phyloP scores from a whole-genome alignment of 2,329 filamentous ascomycete species.

The Parastagonospora avenae region DNA sequence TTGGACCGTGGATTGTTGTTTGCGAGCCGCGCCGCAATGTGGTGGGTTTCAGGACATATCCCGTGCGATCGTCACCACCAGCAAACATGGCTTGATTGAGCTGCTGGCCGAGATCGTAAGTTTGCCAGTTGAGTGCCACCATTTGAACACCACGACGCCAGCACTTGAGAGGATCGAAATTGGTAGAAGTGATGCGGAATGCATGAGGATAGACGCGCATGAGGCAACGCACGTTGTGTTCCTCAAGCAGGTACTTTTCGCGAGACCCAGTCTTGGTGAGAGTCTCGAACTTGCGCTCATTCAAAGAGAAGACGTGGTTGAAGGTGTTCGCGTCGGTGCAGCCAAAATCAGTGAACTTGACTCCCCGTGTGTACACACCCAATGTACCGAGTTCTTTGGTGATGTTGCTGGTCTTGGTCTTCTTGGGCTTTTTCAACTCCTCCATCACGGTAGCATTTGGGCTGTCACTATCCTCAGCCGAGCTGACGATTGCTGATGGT shows the following conservation, averaged over 20 bases:
- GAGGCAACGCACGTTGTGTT: constrained; percentile 83
- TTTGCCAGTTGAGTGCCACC: constrained; percentile 98
- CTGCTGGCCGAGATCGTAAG: constrained; percentile 93
- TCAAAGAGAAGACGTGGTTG: constrained; percentile 96
- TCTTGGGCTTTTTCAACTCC: constrained; percentile 64
- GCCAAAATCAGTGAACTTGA: constrained; percentile 85
- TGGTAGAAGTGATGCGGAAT: constrained; percentile 81
- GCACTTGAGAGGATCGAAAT: constrained; percentile 91
- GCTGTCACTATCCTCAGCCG: constrained; percentile 78
- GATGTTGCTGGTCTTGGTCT: constrained; percentile 78
- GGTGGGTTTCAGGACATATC: constrained; percentile 91
- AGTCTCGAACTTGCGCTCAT: constrained; percentile 84
- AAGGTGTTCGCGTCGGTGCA: constrained; percentile 78
- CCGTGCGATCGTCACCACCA: constrained; percentile 80
- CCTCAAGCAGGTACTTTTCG: constrained; percentile 77
- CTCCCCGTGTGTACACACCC: constrained; percentile 75
- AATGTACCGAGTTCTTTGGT: constrained; percentile 80
- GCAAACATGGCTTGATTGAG: constrained; percentile 98
- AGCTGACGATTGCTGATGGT: constrained; percentile 58
- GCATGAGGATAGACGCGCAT: constrained; percentile 94
- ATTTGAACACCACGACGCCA: constrained; percentile 98
- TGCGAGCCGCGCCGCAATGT: constrained; percentile 66
- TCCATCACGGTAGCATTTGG: constrained; percentile 60
- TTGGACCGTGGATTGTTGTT: constrained; percentile 53
- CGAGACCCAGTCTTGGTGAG: constrained; percentile 77